phyloP scores from a whole-genome alignment of 2,329 filamentous ascomycete genomes.

The Berkeleyomyces basicola region DNA sequence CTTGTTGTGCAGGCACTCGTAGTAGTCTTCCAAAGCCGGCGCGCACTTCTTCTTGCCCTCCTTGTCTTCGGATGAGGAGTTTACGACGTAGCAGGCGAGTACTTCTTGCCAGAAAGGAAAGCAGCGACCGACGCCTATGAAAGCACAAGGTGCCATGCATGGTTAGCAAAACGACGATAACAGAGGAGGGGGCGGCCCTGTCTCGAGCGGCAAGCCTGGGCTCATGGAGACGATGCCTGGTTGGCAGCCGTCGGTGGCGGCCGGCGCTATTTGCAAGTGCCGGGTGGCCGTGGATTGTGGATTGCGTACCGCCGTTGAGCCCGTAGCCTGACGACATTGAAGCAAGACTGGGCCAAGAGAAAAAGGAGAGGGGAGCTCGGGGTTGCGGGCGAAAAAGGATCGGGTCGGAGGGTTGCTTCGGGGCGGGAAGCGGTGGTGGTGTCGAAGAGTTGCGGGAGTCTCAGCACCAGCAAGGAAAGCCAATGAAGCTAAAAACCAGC shows the following conservation, averaged over 20 bases:
- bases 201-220: not conserved
- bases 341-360: slow-evolving; percentile 2
- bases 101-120: slow-evolving; percentile 99
- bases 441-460: not conserved
- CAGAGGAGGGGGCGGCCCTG: not conserved
- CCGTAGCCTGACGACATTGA: slow-evolving; percentile 71
- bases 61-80: slow-evolving; percentile 62
- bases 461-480: not conserved
- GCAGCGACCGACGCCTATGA: slow-evolving; percentile 54
- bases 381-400: too few species aligned
- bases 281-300: not conserved
- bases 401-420: not conserved
- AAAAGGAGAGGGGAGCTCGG: not conserved
- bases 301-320: slow-evolving; percentile 51
- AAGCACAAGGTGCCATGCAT: not conserved
- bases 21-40: slow-evolving; percentile 83
- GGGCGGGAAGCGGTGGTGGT: not conserved
- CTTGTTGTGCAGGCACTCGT: slow-evolving; percentile 95
- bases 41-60: slow-evolving; percentile 77
- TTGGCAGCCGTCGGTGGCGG: too few species aligned
- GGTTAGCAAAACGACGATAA: not conserved
- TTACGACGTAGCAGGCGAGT: slow-evolving; percentile 94
- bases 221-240: not conserved
- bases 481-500: not conserved
- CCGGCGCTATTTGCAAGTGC: too few species aligned